Conservation (phyloP, 805 yeast genomes). For the Sungouiella thailandica region DNA sequence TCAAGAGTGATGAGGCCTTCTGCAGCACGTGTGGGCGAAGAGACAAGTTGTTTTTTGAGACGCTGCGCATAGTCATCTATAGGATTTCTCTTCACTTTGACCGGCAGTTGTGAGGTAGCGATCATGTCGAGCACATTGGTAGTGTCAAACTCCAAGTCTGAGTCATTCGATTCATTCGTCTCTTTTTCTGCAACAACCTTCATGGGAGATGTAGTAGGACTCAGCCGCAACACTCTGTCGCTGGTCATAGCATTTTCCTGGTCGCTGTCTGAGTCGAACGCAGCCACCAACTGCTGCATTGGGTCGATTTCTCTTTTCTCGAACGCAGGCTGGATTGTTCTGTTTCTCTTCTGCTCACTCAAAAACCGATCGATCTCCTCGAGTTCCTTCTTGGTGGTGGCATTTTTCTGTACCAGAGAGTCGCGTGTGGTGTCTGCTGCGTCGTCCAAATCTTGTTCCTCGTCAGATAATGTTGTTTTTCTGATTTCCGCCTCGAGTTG, state of each 20-base stretch:
- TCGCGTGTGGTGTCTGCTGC: conserved; percentile 17
- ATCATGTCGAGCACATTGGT: conserved; percentile 8
- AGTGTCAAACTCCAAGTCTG: conserved; percentile 9
- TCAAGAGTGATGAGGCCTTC: conserved; percentile 21
- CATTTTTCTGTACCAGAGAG: conserved; percentile 14
- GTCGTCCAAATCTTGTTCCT: conserved; percentile 32
- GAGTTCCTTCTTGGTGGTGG: conserved; percentile 22
- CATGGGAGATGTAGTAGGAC: conserved; percentile 32
- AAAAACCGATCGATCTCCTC: conserved; percentile 29
- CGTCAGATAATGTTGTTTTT: conserved; percentile 32
- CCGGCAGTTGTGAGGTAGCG: conserved; percentile 3
- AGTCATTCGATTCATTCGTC: conserved; percentile 1
- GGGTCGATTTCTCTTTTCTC: conserved; percentile 22
- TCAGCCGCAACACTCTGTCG: conserved; percentile 14
- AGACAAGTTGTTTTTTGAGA: conserved; percentile 21
- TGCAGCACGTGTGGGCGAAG: conserved; percentile 20
- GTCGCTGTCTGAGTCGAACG: conserved; percentile 27
- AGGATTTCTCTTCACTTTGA: conserved; percentile 18
- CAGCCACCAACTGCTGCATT: conserved; percentile 27
- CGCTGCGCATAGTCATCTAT: conserved; percentile 32
- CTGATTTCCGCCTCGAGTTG: conserved; percentile 29
- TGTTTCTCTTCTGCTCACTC: conserved; percentile 29
- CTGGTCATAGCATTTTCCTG: conserved; percentile 6
- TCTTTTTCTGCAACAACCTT: conserved; percentile 4
- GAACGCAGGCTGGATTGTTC: conserved; percentile 28